Evolutionary conservation across 805 yeast species (phyloP).

Genomic region (Sporopachydermia lactativora): DNA sequence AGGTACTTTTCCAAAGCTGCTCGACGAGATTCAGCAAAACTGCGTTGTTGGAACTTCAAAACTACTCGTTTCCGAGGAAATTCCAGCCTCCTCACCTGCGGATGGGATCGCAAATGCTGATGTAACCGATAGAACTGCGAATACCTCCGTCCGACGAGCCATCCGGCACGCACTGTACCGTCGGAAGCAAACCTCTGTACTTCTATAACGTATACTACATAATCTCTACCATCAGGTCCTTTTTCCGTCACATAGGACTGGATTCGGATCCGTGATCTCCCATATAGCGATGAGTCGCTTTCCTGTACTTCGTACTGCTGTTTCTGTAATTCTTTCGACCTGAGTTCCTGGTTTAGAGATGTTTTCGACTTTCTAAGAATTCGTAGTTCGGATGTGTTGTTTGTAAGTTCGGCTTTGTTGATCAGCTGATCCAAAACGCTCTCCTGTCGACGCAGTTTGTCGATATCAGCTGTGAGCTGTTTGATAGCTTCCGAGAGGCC

Average conservation of each 20-base stretch:
- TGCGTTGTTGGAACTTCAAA: constrained; percentile 54
- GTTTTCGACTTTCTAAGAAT: constrained; percentile 53
- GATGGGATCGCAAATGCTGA: constrained; percentile 38
- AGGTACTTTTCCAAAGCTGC: constrained; percentile 49
- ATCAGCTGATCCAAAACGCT: constrained; percentile 52
- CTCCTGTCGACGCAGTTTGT: constrained; percentile 44
- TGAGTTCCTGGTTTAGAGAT: constrained; percentile 60
- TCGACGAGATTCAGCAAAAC: constrained; percentile 51
- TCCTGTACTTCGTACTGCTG: constrained; percentile 80
- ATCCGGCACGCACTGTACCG: constrained; percentile 44
- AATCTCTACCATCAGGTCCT: constrained; percentile 33
- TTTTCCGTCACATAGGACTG: constrained; percentile 23
- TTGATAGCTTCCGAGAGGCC: constrained; percentile 54
- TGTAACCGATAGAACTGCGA: constrained; percentile 71
- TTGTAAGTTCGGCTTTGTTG: constrained; percentile 73
- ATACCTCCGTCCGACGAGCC: constrained; percentile 86
- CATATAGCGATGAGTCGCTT: constrained; percentile 61
- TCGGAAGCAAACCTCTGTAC: constrained; percentile 40
- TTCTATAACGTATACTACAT: constrained; percentile 60
- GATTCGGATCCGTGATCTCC: constrained; percentile 41
- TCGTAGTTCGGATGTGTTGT: constrained; percentile 54
- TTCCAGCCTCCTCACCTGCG: constrained; percentile 31
- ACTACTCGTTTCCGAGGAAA: constrained; percentile 45
- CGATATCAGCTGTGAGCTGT: constrained; percentile 42
- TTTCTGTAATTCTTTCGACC: constrained; percentile 53